phyloP scores from a whole-genome alignment of 306 rosid genomes.

The Heteromeles arbutifolia region DNA sequence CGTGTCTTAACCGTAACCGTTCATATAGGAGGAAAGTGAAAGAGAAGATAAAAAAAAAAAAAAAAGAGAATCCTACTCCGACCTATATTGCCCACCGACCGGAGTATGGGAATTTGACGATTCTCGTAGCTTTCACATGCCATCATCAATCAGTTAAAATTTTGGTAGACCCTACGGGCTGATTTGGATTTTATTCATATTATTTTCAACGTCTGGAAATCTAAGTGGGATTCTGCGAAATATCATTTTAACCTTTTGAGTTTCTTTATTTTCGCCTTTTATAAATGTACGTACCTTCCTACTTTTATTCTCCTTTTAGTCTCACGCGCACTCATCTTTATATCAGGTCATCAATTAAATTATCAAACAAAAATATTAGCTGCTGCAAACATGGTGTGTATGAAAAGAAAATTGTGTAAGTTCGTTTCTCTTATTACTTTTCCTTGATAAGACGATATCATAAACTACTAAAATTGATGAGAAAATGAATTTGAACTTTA shows the following conservation, averaged over 20 bases:
- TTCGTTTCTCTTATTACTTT: background rate
- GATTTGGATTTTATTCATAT: background rate
- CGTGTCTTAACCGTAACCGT: accelerated
- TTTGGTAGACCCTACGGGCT: background rate
- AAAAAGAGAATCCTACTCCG: background rate
- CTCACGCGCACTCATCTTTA: background rate
- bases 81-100: background rate
- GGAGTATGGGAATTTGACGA: background rate
- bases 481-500: no score
- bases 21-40: no score
- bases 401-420: no score
- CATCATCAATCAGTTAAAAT: background rate
- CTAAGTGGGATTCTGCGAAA: background rate
- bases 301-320: no score
- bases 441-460: background rate
- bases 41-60: no score
- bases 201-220: background rate
- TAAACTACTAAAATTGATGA: background rate
- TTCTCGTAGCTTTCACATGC: background rate
- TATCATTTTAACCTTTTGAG: background rate
- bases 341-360: no score
- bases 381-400: no score
- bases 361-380: no score
- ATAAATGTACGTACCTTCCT: background rate
- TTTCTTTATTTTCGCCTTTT: background rate